A percentile compares a stretch with the other conserved stretches of the same genome.
Evolutionary conservation across 2,329 filamentous ascomycete species (phyloP).

Genomic region (Penicillium crustosum): DNA sequence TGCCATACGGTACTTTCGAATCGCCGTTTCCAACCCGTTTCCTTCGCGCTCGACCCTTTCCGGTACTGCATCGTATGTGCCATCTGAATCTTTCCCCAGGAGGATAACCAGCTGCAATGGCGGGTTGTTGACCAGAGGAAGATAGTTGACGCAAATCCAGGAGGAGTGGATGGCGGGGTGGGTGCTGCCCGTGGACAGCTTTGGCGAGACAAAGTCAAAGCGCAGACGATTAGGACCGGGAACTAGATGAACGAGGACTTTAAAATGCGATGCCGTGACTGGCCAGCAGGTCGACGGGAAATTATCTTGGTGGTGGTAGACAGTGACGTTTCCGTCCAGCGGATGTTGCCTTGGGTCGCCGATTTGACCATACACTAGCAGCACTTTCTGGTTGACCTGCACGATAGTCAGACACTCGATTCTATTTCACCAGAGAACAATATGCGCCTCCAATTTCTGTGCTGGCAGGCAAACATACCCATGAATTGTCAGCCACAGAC

Average conservation of each 20-base stretch:
- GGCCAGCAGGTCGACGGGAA: slow-evolving; percentile 86
- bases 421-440: background rate
- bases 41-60: slow-evolving; percentile 75
- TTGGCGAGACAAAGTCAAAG: slow-evolving; percentile 83
- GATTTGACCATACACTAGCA: slow-evolving; percentile 78
- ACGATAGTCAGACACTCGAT: slow-evolving; percentile 7
- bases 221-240: slow-evolving; percentile 86
- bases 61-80: slow-evolving; percentile 78
- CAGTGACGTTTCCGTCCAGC: slow-evolving; percentile 75
- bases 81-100: slow-evolving; percentile 82
- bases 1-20: slow-evolving; percentile 90
- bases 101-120: slow-evolving; percentile 88
- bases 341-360: slow-evolving; percentile 67
- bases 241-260: slow-evolving; percentile 83
- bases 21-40: slow-evolving; percentile 74
- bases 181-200: slow-evolving; percentile 65
- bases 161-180: slow-evolving; percentile 70
- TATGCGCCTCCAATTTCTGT: background rate
- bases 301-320: slow-evolving; percentile 78
- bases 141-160: slow-evolving; percentile 80
- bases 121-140: slow-evolving; percentile 73
- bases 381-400: slow-evolving; percentile 87
- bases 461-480: slow-evolving; percentile 60
- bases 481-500: slow-evolving; percentile 77
- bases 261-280: slow-evolving; percentile 86